Percentiles rank a stretch among this genome's conserved stretches.
These are phyloP conservation scores for Fusarium miscanthi DNA, from an alignment of 2,329 filamentous ascomycete species.

Conservation along the genomic window DNA sequence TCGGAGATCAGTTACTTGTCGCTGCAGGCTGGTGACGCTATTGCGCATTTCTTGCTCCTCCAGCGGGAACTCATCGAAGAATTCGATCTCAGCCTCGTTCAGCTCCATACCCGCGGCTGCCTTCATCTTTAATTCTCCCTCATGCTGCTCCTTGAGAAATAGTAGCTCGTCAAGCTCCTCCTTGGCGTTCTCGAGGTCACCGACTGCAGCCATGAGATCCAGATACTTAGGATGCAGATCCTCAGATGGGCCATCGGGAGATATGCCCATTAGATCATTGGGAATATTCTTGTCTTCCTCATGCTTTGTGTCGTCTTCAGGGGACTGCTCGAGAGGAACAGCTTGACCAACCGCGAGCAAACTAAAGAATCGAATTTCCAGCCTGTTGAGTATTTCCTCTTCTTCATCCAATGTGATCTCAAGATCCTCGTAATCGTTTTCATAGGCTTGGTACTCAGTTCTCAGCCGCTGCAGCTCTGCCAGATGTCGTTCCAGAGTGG, in stretches of 20 bases:
- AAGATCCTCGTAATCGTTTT: slow-evolving; percentile 52
- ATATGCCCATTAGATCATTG: slow-evolving; percentile 51
- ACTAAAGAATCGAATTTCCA: slow-evolving; percentile 55
- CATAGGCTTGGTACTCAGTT: slow-evolving; percentile 52
- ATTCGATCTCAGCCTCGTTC: slow-evolving; percentile 55
- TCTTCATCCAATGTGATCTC: slow-evolving; percentile 52
- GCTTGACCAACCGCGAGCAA: slow-evolving; percentile 48
- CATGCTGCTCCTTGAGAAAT: slow-evolving; percentile 52
- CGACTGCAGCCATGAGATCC: slow-evolving; percentile 56
- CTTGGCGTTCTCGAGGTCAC: slow-evolving; percentile 58
- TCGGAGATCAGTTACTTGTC: slow-evolving; percentile 51
- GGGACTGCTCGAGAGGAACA: slow-evolving; percentile 12
- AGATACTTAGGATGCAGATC: slow-evolving; percentile 61
- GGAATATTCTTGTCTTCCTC: slow-evolving; percentile 44
- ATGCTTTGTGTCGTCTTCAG: slow-evolving; percentile 10
- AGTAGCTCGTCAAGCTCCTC: slow-evolving; percentile 60
- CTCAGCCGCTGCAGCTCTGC: slow-evolving; percentile 52
- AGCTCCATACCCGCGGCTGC: slow-evolving; percentile 44
- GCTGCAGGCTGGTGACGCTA: slow-evolving; percentile 50
- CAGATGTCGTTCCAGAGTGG: slow-evolving; percentile 47
- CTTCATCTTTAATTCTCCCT: slow-evolving; percentile 52
- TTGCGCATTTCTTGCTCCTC: slow-evolving; percentile 50
- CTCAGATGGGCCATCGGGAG: slow-evolving; percentile 49
- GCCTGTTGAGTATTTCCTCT: slow-evolving; percentile 49
- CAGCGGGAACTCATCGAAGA: slow-evolving; percentile 56